Conservation (phyloP, 768 basidiomycete genomes). For the Trametes elegans region DNA sequence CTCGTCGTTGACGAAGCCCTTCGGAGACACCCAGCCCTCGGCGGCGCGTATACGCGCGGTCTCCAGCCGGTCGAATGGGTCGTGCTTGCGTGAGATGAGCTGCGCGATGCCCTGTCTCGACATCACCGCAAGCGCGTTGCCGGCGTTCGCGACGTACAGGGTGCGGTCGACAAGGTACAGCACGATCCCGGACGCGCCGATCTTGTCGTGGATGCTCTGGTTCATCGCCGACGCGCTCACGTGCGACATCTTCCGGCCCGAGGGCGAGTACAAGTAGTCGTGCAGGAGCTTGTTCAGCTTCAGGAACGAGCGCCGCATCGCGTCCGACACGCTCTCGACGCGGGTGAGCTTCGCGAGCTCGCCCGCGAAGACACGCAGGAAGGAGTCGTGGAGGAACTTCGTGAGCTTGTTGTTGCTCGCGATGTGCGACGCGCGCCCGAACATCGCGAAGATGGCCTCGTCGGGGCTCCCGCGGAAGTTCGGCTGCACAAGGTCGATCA, state of each 20-base stretch:
- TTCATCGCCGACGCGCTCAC: conserved; percentile 46
- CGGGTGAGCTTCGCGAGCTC: conserved; percentile 51
- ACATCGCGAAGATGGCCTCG: conserved; percentile 95
- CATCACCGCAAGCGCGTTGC: conserved; percentile 84
- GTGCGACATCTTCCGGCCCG: conserved; percentile 69
- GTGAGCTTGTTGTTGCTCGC: conserved; percentile 66
- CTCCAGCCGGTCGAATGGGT: conserved; percentile 86
- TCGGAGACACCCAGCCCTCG: conserved; percentile 93
- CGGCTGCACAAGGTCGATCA: conserved; percentile 90
- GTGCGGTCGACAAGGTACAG: conserved; percentile 79
- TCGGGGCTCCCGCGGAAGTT: conserved; percentile 74
- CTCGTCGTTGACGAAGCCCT: conserved; percentile 89
- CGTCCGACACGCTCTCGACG: conserved; percentile 56
- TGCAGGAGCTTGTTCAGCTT: conserved; percentile 80
- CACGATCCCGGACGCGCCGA: conserved; percentile 83
- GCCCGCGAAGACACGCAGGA: conserved; percentile 56
- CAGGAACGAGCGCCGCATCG: conserved; percentile 84
- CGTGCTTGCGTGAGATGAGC: conserved; percentile 76
- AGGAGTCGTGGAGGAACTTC: conserved; percentile 83
- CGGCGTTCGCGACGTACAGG: conserved; percentile 88
- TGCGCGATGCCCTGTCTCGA: conserved; percentile 74
- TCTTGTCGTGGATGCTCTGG: conserved; percentile 43
- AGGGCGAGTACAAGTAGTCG: conserved; percentile 54
- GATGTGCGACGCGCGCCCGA: conserved; percentile 69
- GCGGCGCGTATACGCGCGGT: conserved; percentile 84